These are phyloP conservation scores for Colletotrichum filicis DNA, from an alignment of 2,329 filamentous ascomycete species.

Conservation along the genomic window DNA sequence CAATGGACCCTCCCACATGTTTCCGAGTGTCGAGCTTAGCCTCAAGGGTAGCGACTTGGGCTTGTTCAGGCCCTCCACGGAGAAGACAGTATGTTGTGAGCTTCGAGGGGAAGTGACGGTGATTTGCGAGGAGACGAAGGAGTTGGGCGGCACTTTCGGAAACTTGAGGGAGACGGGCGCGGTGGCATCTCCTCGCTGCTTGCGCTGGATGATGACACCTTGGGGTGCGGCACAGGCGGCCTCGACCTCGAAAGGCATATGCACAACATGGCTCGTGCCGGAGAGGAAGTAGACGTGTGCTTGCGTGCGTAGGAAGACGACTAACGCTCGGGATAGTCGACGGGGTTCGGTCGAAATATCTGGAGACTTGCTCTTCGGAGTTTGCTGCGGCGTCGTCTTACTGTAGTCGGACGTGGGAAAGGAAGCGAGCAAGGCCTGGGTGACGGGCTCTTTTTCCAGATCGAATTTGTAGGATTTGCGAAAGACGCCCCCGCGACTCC, in stretches of 20 bases:
- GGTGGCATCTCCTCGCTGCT: constrained; percentile 64
- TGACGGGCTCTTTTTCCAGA: constrained; percentile 85
- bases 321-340: constrained; percentile 74
- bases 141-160: constrained; percentile 79
- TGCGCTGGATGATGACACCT: constrained; percentile 89
- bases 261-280: constrained; percentile 87
- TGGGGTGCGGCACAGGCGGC: constrained; percentile 83
- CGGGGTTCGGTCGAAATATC: constrained; percentile 30
- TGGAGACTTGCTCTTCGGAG: constrained; percentile 22
- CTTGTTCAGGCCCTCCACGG: constrained; percentile 65
- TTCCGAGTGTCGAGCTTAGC: constrained; percentile 65
- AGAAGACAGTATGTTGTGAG: constrained; percentile 65
- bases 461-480: constrained; percentile 89
- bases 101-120: constrained; percentile 60
- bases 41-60: constrained; percentile 65
- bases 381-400: constrained; percentile 22
- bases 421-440: constrained; percentile 86
- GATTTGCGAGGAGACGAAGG: constrained; percentile 79
- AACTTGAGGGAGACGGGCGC: constrained; percentile 65
- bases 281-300: constrained; percentile 93
- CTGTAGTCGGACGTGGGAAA: constrained; percentile 71
- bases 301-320: constrained; percentile 92
- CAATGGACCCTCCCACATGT: constrained; percentile 66
- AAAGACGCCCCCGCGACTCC: constrained; percentile 87
- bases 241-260: constrained; percentile 95